phyloP scores from a whole-genome alignment of 2,329 filamentous ascomycete species.

The Amauroascus verrucosus region DNA sequence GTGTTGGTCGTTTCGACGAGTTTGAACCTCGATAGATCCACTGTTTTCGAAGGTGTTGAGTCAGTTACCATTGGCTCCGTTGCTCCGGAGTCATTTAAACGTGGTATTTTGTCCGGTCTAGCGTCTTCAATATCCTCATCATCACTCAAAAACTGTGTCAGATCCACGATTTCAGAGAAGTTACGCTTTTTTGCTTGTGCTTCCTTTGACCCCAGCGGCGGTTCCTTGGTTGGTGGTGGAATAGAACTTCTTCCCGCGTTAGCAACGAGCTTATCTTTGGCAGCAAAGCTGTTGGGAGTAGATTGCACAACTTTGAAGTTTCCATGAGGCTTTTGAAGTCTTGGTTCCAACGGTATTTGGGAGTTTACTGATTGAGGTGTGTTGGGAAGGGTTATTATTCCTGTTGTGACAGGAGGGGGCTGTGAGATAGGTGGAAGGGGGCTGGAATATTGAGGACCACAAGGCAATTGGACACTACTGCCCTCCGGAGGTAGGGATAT shows the following conservation, averaged over 20 bases:
- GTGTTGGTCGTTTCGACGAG: not conserved
- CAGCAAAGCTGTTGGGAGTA: not conserved
- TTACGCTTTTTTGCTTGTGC: constrained; percentile 47
- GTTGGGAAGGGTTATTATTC: too few species aligned
- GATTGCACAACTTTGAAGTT: too few species aligned
- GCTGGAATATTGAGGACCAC: not conserved
- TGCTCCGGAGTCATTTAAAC: not conserved
- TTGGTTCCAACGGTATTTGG: not conserved
- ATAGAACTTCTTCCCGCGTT: not conserved
- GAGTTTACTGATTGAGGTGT: not conserved
- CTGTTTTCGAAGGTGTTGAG: not conserved
- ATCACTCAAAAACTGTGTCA: constrained; percentile 32
- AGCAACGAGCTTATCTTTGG: not conserved
- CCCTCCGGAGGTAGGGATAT: not conserved
- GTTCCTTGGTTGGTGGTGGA: constrained; percentile 13
- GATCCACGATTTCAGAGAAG: constrained; percentile 46
- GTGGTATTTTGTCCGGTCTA: not conserved
- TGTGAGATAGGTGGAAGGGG: not conserved
- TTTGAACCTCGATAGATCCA: constrained; percentile 10
- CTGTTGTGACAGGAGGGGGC: too few species aligned
- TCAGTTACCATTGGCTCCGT: not conserved
- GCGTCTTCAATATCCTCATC: constrained; percentile 5
- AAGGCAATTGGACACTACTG: not conserved
- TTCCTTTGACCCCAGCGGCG: constrained; percentile 38
- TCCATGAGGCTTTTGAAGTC: not conserved